Conservation (phyloP, 2,329 filamentous ascomycete genomes). For the Cephalotrichum gorgonifer region DNA sequence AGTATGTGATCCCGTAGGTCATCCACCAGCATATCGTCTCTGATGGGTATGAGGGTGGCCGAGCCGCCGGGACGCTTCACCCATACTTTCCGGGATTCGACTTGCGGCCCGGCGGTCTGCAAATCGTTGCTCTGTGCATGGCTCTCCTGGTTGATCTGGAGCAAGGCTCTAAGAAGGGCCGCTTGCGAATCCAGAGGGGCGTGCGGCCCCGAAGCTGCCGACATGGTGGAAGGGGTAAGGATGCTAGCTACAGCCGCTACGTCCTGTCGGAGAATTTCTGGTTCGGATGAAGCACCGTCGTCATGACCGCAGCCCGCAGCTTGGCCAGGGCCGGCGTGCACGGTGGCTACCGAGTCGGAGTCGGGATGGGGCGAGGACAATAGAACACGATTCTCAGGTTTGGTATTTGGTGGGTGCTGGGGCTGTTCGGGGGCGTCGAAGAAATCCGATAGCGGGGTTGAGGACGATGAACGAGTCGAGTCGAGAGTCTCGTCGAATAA, state of each 20-base stretch:
- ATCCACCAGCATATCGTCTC: conserved; percentile 85
- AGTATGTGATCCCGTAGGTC: conserved; percentile 89
- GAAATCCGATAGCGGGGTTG: conserved; percentile 1
- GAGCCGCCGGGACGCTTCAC: conserved; percentile 80
- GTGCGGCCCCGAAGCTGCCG: conserved; percentile 37
- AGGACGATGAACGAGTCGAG: not conserved
- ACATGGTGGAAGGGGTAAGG: conserved; percentile 12
- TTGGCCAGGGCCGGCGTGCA: not conserved
- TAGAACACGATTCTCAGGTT: not conserved
- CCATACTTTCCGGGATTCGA: conserved; percentile 79
- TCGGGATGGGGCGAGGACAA: not conserved
- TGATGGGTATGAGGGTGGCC: conserved; percentile 74
- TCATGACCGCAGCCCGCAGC: not conserved
- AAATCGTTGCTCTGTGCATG: conserved; percentile 23
- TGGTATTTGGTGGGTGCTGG: not conserved
- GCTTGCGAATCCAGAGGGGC: conserved; percentile 15
- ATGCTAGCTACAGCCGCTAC: not conserved
- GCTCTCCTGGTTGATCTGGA: conserved; percentile 31
- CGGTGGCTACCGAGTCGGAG: not conserved
- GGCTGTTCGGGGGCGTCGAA: not conserved
- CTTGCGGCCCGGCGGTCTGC: conserved; percentile 30
- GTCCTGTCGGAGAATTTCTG: not conserved
- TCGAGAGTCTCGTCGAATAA: not conserved
- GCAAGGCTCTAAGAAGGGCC: conserved; percentile 39
- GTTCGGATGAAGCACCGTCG: not conserved